These are phyloP conservation scores for Albophoma yamanashiensis DNA, from an alignment of 2,329 filamentous ascomycete species.

Conservation along the genomic window DNA sequence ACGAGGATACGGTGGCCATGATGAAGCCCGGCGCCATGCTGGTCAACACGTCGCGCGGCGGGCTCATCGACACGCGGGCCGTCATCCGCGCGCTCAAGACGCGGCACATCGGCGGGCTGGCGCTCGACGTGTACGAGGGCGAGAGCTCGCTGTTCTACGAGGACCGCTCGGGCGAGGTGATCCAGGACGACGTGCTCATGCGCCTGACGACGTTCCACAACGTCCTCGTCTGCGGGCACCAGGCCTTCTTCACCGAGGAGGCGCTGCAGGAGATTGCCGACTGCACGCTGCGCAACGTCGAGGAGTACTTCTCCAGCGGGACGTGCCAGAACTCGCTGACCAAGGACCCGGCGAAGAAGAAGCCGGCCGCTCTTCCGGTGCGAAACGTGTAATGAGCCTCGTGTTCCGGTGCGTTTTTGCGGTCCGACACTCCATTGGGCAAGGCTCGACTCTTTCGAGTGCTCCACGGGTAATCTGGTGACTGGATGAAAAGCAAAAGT, in stretches of 20 bases:
- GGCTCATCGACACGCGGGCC: conserved; percentile 48
- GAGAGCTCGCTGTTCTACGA: conserved; percentile 55
- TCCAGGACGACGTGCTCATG: conserved; percentile 56
- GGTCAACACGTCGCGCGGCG: conserved; percentile 59
- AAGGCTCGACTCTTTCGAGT: no score
- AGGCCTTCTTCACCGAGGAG: conserved; percentile 60
- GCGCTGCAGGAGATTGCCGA: conserved; percentile 53
- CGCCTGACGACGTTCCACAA: conserved; percentile 59
- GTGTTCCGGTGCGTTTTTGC: neutral
- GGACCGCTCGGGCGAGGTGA: conserved; percentile 53
- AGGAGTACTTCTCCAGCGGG: conserved; percentile 23
- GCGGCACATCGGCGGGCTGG: conserved; percentile 48
- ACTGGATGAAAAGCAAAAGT: no score
- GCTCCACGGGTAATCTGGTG: neutral
- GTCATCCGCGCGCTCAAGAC: conserved; percentile 51
- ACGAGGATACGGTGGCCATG: conserved; percentile 35
- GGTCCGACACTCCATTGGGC: no score
- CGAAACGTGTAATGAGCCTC: conserved; percentile 6
- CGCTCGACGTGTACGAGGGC: conserved; percentile 58
- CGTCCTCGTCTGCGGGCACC: conserved; percentile 55
- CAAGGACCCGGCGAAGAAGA: conserved; percentile 8
- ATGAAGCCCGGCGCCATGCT: conserved; percentile 53
- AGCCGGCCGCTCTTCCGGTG: conserved; percentile 7
- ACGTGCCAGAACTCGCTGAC: conserved; percentile 25
- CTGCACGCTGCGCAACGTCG: conserved; percentile 46